Evolutionary conservation across 1,139 yeast species (phyloP).

Genomic region (Candida pseudoviswanathii): DNA sequence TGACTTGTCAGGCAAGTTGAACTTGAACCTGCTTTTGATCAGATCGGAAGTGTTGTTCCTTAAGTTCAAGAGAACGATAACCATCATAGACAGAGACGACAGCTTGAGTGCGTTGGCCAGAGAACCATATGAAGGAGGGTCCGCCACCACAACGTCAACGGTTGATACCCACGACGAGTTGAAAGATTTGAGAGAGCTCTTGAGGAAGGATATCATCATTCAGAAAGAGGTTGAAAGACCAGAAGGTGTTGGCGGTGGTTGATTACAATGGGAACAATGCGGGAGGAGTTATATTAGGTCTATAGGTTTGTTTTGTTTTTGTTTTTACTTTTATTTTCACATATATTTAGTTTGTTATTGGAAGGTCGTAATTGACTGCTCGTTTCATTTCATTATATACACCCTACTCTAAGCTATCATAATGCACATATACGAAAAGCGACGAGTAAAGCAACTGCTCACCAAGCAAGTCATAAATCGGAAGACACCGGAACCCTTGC

Average conservation of each 20-base stretch:
- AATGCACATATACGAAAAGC: conserved; percentile 57
- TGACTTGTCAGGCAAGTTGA: conserved; percentile 77
- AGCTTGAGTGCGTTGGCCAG: conserved; percentile 21
- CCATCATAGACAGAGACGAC: conserved; percentile 67
- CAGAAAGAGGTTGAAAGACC: conserved; percentile 64
- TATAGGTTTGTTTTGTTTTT: too few relatives aligned
- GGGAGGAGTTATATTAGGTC: neutral
- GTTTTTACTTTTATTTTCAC: too few relatives aligned
- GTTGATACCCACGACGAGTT: conserved; percentile 26
- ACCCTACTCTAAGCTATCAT: conserved; percentile 16
- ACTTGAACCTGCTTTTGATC: conserved; percentile 71
- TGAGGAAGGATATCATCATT: conserved; percentile 61
- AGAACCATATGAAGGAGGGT: conserved; percentile 17
- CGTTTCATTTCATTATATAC: neutral
- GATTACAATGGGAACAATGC: conserved; percentile 6
- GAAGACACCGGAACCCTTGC: conserved; percentile 79
- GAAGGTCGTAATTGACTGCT: neutral
- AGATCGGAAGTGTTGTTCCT: conserved; percentile 82
- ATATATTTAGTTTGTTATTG: too few relatives aligned
- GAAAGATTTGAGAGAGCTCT: conserved; percentile 56
- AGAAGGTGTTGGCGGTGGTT: conserved; percentile 52
- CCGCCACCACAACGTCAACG: neutral
- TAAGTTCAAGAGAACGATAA: conserved; percentile 76
- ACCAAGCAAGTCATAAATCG: conserved; percentile 74
- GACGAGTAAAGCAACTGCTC: conserved; percentile 82